These are phyloP conservation scores for Cystobasidiaceae sp. DNA, from an alignment of 1,284 basidiomycete species.

Conservation along the genomic window DNA sequence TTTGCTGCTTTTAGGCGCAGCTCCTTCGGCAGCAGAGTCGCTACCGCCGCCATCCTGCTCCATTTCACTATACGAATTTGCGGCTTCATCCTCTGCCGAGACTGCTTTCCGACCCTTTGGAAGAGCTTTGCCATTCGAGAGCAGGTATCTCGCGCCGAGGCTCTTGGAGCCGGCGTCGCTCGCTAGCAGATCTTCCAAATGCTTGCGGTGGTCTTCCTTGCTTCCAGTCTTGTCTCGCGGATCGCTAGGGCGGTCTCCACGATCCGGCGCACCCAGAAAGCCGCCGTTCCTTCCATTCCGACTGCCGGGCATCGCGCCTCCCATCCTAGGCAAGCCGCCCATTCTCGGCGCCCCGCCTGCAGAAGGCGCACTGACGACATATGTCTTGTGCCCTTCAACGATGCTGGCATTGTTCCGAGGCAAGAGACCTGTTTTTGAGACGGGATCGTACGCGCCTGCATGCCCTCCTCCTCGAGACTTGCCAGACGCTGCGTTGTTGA, in stretches of 20 bases:
- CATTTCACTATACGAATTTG: too few relatives aligned
- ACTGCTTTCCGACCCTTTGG: too few relatives aligned
- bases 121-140: background rate
- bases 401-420: slow-evolving; percentile 8
- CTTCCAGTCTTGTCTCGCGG: too few relatives aligned
- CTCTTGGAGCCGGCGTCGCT: too few relatives aligned
- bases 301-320: background rate
- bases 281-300: background rate
- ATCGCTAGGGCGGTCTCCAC: too few relatives aligned
- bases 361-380: slow-evolving; percentile 7
- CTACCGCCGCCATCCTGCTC: background rate
- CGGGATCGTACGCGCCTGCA: slow-evolving; percentile 19
- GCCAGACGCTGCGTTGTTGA: background rate
- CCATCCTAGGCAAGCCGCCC: background rate
- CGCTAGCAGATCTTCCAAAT: too few relatives aligned
- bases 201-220: too few relatives aligned
- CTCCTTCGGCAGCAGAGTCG: background rate
- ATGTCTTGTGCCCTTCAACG: slow-evolving; percentile 27
- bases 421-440: slow-evolving; percentile 21
- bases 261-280: too few relatives aligned
- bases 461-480: background rate
- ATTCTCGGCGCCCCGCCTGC: background rate
- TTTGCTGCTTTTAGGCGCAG: background rate
- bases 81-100: too few relatives aligned
- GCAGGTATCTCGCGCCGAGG: slow-evolving; percentile 20